Evolutionary conservation across 208 protist species (phyloP).

Genomic region (Pavlovales sp.): DNA sequence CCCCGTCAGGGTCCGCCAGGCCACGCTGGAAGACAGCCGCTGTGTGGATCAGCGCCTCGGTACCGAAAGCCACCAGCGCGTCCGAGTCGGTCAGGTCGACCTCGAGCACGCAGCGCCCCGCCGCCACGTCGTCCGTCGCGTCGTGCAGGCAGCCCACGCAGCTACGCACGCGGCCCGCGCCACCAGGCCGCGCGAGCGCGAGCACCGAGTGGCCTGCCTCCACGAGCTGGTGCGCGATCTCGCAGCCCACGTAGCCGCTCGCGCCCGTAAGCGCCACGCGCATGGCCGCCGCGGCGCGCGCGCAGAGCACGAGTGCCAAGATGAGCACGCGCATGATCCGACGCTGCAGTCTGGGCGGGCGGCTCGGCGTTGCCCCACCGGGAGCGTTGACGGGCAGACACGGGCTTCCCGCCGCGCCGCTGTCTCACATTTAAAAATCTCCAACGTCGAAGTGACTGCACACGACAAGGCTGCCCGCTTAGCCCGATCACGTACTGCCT

Average conservation of each 20-base stretch:
- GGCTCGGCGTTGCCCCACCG: too few species aligned
- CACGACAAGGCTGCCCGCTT: too few species aligned
- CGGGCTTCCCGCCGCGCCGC: too few species aligned
- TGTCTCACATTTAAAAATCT: too few species aligned
- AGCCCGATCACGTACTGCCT: too few species aligned
- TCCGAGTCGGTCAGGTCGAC: neutral
- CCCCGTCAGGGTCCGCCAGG: neutral
- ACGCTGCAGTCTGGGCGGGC: too few species aligned
- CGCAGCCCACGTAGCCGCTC: slow-evolving; percentile 6
- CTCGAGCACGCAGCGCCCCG: neutral
- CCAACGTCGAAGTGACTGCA: too few species aligned
- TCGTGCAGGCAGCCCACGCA: neutral
- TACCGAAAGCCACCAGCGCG: too few species aligned
- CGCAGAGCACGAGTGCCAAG: too few species aligned
- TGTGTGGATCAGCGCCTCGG: slow-evolving; percentile 10
- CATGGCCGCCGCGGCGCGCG: neutral
- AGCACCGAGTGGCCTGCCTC: neutral
- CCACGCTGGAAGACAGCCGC: neutral
- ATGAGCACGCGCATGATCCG: too few species aligned
- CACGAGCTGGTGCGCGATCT: neutral
- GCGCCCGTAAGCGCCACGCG: slow-evolving; percentile 8
- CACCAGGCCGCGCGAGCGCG: neutral
- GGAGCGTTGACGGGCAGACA: too few species aligned
- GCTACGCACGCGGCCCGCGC: neutral
- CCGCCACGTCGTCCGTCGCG: neutral